phyloP scores from a whole-genome alignment of 345 rosid genomes.

The Eucalyptus guilfoylei region DNA sequence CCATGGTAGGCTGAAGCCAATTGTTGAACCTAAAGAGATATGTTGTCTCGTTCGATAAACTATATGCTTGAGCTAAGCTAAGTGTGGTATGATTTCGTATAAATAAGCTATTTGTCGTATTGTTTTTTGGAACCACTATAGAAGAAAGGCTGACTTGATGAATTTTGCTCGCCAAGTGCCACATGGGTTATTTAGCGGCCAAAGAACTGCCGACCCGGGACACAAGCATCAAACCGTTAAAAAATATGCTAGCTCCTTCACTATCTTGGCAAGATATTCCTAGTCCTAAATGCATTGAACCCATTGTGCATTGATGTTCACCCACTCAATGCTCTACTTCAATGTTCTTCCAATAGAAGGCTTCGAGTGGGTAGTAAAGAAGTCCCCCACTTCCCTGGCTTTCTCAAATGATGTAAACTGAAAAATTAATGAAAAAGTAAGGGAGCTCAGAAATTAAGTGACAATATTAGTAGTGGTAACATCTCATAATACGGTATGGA shows the following conservation, averaged over 20 bases:
- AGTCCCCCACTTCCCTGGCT: background rate
- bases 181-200: too few relatives aligned
- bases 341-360: constrained; percentile 69
- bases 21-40: too few relatives aligned
- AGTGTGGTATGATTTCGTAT: accelerated
- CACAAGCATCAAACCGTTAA: background rate
- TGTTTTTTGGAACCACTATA: too few relatives aligned
- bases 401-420: background rate
- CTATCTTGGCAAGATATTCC: constrained; percentile 23
- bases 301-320: constrained; percentile 69
- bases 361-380: constrained; percentile 38
- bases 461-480: background rate
- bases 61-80: accelerated
- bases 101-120: accelerated
- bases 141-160: accelerated
- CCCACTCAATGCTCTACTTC: constrained; percentile 79
- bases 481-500: background rate
- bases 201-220: accelerated
- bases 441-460: background rate
- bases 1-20: accelerated
- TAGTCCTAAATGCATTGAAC: constrained; percentile 50
- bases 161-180: too few relatives aligned
- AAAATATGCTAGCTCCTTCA: constrained; percentile 26
- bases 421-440: background rate
- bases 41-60: accelerated